Percentiles rank a stretch among this genome's conserved stretches.
These are phyloP conservation scores for Cutaneotrichosporon spelunceum DNA, from an alignment of 1,284 basidiomycete genomes.

Conservation along the genomic window DNA sequence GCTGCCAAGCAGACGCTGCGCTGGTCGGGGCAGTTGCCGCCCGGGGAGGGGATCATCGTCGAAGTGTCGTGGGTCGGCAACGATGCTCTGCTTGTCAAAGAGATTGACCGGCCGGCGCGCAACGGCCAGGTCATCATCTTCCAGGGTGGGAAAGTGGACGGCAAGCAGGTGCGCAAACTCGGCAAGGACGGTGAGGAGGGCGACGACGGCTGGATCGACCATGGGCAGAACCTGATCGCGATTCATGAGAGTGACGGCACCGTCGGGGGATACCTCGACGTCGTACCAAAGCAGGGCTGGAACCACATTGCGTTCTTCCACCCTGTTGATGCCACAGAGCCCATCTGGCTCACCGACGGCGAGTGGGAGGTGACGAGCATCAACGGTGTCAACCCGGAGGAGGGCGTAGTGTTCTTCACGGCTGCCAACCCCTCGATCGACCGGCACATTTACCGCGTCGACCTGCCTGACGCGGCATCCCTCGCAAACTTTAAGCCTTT, in stretches of 20 bases:
- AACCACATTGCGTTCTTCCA: conserved; percentile 87
- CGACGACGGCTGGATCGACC: conserved; percentile 90
- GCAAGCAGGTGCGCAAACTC: conserved; percentile 65
- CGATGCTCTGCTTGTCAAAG: conserved; percentile 73
- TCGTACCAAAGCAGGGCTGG: conserved; percentile 78
- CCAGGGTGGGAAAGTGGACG: conserved; percentile 54
- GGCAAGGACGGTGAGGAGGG: conserved; percentile 78
- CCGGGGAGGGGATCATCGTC: conserved; percentile 66
- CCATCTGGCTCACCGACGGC: conserved; percentile 78
- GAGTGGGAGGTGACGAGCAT: conserved; percentile 86
- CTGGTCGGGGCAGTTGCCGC: conserved; percentile 62
- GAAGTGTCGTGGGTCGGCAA: conserved; percentile 85
- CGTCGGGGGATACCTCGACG: conserved; percentile 72
- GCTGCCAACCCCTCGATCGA: conserved; percentile 79
- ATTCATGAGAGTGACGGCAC: conserved; percentile 21
- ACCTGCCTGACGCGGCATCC: conserved; percentile 56
- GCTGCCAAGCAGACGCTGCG: conserved; percentile 59
- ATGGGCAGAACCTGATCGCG: conserved; percentile 52
- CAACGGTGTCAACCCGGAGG: conserved; percentile 65
- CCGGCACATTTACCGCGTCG: conserved; percentile 75
- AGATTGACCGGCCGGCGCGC: conserved; percentile 77
- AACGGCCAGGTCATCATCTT: conserved; percentile 75
- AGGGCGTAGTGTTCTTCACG: conserved; percentile 76
- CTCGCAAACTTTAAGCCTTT: conserved; percentile 30
- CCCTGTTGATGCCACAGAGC: conserved; percentile 64